Percentiles rank a stretch among this genome's conserved stretches.
These are phyloP conservation scores for Solanum chacoense DNA, from an alignment of 305 asterid species.

Conservation along the genomic window DNA sequence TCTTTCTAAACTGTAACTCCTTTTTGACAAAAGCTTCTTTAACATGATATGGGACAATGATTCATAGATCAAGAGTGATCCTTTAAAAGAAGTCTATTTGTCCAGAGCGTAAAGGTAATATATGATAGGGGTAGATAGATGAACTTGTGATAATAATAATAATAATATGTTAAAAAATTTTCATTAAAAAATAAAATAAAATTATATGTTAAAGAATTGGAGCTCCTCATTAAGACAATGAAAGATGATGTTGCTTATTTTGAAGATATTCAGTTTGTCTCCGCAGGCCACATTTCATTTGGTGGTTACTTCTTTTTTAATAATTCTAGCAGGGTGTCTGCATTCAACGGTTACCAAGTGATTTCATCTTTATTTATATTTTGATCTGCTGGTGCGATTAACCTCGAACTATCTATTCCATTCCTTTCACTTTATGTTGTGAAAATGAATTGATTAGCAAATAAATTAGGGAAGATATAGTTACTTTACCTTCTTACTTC, in stretches of 20 bases:
- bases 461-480: neutral
- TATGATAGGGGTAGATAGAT: neutral
- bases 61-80: neutral
- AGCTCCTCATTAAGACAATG: neutral
- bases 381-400: neutral
- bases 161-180: neutral
- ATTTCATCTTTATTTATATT: neutral
- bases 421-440: neutral
- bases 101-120: neutral
- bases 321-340: neutral
- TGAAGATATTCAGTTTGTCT: neutral
- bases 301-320: neutral
- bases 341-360: neutral
- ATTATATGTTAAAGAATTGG: neutral
- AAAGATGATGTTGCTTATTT: neutral
- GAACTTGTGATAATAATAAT: neutral
- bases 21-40: neutral
- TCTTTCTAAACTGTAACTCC: neutral
- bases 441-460: neutral
- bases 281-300: neutral
- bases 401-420: neutral
- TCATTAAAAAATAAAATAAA: too few species aligned
- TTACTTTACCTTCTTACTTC: neutral
- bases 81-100: neutral
- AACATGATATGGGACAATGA: neutral